A percentile compares a stretch with the other conserved stretches of the same genome.
phyloP scores from a whole-genome alignment of 2,329 filamentous ascomycete species.

The Mollisiaceae sp. region DNA sequence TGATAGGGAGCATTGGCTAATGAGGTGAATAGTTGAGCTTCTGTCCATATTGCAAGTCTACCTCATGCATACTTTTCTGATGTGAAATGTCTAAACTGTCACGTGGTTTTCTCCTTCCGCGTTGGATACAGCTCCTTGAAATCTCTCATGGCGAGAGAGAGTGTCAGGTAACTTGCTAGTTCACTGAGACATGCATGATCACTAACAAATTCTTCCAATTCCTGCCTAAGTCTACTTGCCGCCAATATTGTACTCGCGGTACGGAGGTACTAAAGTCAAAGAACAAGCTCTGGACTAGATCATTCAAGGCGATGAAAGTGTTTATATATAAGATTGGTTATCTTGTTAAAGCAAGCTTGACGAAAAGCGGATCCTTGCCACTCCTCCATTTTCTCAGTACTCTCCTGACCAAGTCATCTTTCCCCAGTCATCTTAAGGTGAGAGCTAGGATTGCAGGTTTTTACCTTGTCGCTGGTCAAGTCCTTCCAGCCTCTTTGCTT shows the following conservation, averaged over 20 bases:
- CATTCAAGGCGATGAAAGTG: neutral
- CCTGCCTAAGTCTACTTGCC: no score
- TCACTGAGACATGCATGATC: no score
- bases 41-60: neutral
- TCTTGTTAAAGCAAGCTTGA: neutral
- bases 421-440: neutral
- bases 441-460: no score
- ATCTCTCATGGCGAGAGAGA: no score
- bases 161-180: no score
- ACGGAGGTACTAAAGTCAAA: no score
- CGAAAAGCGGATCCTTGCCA: neutral
- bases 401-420: neutral
- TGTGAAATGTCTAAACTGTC: neutral
- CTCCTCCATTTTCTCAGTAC: neutral
- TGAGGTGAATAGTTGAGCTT: neutral
- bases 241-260: no score
- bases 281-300: no score
- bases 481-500: neutral
- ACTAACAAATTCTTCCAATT: no score
- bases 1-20: neutral
- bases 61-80: neutral
- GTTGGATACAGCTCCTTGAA: no score
- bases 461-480: neutral
- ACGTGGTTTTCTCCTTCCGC: neutral
- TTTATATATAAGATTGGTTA: neutral